phyloP scores from a whole-genome alignment of 1,284 basidiomycete genomes.

The Ganoderma lingzhi region DNA sequence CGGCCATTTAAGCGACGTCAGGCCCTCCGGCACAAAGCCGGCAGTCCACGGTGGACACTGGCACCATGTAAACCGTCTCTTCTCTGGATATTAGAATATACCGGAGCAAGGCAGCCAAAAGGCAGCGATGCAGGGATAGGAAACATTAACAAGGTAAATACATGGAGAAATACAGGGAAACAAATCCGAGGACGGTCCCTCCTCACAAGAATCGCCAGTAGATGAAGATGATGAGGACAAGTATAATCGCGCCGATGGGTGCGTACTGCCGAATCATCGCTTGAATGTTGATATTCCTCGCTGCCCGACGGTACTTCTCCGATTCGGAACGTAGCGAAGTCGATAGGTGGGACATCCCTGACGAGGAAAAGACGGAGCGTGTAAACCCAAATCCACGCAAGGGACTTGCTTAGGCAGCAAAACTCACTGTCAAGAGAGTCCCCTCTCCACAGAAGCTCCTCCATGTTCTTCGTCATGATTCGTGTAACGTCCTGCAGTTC shows the following conservation, averaged over 20 bases:
- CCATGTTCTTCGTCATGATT: constrained; percentile 99
- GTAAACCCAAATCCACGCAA: constrained; percentile 10
- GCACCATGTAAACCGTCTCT: neutral
- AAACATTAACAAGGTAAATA: constrained; percentile 28
- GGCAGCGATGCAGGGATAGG: constrained; percentile 11
- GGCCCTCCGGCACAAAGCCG: constrained; percentile 7
- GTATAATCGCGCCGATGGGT: constrained; percentile 82
- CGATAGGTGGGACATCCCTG: constrained; percentile 98
- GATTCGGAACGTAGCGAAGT: constrained; percentile 97
- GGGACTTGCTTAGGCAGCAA: neutral
- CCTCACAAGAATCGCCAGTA: constrained; percentile 88
- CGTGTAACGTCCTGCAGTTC: constrained; percentile 97
- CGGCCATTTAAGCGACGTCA: constrained; percentile 26
- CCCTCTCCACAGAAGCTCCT: constrained; percentile 97
- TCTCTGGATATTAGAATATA: too few relatives aligned
- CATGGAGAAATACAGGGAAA: constrained; percentile 18
- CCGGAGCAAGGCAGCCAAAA: too few relatives aligned
- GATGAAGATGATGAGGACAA: constrained; percentile 87
- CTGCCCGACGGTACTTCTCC: constrained; percentile 96
- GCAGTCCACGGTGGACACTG: neutral
- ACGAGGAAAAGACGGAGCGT: constrained; percentile 8
- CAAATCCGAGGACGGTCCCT: neutral
- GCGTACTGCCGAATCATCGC: constrained; percentile 97
- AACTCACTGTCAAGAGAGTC: constrained; percentile 92
- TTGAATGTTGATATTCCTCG: constrained; percentile 93